These are phyloP conservation scores for Tricladium varicosporioides DNA, from an alignment of 2,329 filamentous ascomycete genomes.

Conservation along the genomic window DNA sequence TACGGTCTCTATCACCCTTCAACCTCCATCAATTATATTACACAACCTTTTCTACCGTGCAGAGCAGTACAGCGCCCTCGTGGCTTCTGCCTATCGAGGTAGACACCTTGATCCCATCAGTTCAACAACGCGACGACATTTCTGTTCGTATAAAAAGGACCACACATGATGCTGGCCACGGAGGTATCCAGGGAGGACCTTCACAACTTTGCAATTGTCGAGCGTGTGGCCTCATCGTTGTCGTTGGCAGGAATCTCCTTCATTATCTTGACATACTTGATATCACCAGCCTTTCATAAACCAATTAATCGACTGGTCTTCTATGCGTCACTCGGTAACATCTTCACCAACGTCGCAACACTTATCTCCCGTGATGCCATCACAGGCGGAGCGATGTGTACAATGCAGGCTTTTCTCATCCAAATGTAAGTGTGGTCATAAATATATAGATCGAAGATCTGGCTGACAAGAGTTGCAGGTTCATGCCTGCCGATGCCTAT, in stretches of 20 bases:
- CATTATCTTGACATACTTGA: slow-evolving; percentile 66
- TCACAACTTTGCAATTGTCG: slow-evolving; percentile 52
- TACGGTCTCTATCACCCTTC: too few species aligned
- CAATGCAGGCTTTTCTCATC: slow-evolving; percentile 75
- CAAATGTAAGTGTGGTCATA: slow-evolving; percentile 62
- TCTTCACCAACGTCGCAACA: slow-evolving; percentile 74
- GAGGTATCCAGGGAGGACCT: slow-evolving; percentile 11
- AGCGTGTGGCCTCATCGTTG: slow-evolving; percentile 66
- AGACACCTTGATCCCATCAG: background rate
- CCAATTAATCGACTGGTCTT: slow-evolving; percentile 86
- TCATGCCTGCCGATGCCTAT: slow-evolving; percentile 72
- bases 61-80: too few species aligned
- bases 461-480: slow-evolving; percentile 48
- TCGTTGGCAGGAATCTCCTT: slow-evolving; percentile 70
- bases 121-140: background rate
- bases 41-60: too few species aligned
- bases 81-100: too few species aligned
- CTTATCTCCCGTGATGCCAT: slow-evolving; percentile 67
- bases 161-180: slow-evolving; percentile 9
- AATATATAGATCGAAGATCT: background rate
- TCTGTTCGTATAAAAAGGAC: background rate
- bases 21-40: too few species aligned
- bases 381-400: slow-evolving; percentile 44
- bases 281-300: slow-evolving; percentile 65
- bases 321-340: slow-evolving; percentile 79